These are phyloP conservation scores for Penstemon eatonii DNA, from an alignment of 257 asterid genomes.

Conservation along the genomic window DNA sequence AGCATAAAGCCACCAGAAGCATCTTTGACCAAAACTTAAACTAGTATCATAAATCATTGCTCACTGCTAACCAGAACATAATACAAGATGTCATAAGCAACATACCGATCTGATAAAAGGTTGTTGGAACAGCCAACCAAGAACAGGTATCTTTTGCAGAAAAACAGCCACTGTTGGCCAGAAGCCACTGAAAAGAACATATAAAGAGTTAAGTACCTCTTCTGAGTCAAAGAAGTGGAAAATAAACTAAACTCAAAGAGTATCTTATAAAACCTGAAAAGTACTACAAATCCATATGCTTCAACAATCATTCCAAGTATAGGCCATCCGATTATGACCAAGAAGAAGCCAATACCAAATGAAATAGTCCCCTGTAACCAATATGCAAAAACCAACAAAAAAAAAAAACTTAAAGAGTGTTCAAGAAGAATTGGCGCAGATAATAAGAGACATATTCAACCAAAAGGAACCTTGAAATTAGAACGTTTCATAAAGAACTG, in stretches of 20 bases:
- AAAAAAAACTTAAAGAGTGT: slow-evolving; percentile 14
- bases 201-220: slow-evolving; percentile 18
- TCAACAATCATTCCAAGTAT: slow-evolving; percentile 91
- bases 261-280: slow-evolving; percentile 63
- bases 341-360: slow-evolving; percentile 76
- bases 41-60: slow-evolving; percentile 1
- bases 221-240: slow-evolving; percentile 23
- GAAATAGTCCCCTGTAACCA: slow-evolving; percentile 71
- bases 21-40: slow-evolving; percentile 17
- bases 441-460: not conserved
- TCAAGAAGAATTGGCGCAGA: not conserved
- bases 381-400: slow-evolving; percentile 16
- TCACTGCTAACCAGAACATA: not conserved
- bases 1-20: not conserved
- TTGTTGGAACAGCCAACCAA: slow-evolving; percentile 94
- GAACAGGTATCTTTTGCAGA: slow-evolving; percentile 83
- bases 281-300: slow-evolving; percentile 89
- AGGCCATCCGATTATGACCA: slow-evolving; percentile 94
- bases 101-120: slow-evolving; percentile 91
- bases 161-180: slow-evolving; percentile 97
- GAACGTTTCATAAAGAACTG: slow-evolving; percentile 93
- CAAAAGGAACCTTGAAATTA: slow-evolving; percentile 65
- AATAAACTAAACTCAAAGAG: slow-evolving; percentile 13
- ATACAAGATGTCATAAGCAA: slow-evolving; percentile 24
- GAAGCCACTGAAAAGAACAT: slow-evolving; percentile 78